Percentiles rank a stretch among this genome's conserved stretches.
These are phyloP conservation scores for Didymella pomorum DNA, from an alignment of 2,329 filamentous ascomycete species.

Conservation along the genomic window DNA sequence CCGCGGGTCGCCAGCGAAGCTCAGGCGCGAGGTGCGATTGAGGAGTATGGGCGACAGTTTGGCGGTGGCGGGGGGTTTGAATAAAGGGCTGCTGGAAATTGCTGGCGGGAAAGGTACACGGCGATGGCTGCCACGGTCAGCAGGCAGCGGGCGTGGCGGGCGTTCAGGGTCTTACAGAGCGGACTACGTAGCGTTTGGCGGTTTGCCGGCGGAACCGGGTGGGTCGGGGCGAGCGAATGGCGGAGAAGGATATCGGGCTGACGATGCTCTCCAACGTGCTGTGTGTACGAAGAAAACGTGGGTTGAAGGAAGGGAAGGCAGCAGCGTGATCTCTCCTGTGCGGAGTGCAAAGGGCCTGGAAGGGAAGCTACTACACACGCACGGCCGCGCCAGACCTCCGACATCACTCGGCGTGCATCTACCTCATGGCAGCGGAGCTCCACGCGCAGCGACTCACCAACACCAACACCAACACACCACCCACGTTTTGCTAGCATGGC, in stretches of 20 bases:
- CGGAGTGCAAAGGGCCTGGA: slow-evolving; percentile 8
- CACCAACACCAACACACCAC: background rate
- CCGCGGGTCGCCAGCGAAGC: slow-evolving; percentile 83
- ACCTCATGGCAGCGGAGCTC: background rate
- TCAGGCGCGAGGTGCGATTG: slow-evolving; percentile 77
- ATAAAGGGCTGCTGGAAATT: background rate
- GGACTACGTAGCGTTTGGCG: slow-evolving; percentile 6
- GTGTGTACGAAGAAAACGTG: background rate
- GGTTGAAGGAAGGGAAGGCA: slow-evolving; percentile 5
- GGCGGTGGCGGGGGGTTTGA: slow-evolving; percentile 70
- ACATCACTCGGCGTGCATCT: slow-evolving; percentile 3
- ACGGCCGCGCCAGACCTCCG: slow-evolving; percentile 10
- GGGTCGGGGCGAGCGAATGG: slow-evolving; percentile 32
- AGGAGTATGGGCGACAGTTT: slow-evolving; percentile 95
- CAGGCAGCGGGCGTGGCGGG: slow-evolving; percentile 13
- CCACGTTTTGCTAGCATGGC: slow-evolving; percentile 39
- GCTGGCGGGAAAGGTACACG: slow-evolving; percentile 12
- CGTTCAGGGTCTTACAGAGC: slow-evolving; percentile 38
- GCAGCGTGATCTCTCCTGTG: slow-evolving; percentile 14
- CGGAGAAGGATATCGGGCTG: slow-evolving; percentile 20
- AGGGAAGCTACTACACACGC: slow-evolving; percentile 11
- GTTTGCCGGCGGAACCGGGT: slow-evolving; percentile 6
- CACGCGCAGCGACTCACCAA: too few species aligned
- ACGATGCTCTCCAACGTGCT: slow-evolving; percentile 1
- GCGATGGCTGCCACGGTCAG: slow-evolving; percentile 9